phyloP scores from a whole-genome alignment of 2,329 filamentous ascomycete genomes.

The Epichloe festucae region DNA sequence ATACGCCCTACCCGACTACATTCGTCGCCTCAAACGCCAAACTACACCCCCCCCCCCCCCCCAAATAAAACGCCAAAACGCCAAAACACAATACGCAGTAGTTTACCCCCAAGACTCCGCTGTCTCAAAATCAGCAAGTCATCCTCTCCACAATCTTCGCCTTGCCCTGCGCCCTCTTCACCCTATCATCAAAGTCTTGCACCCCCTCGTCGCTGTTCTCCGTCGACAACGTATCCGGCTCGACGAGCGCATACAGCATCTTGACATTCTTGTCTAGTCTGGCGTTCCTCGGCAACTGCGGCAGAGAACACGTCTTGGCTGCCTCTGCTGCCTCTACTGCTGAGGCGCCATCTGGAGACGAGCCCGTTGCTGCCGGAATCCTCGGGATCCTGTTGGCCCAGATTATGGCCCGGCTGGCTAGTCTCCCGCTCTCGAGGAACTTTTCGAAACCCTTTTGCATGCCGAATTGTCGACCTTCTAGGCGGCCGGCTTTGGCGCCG shows the following conservation, averaged over 20 bases:
- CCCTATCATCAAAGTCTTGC: conserved; percentile 77
- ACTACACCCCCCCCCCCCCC: too few relatives aligned
- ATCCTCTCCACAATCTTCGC: conserved; percentile 73
- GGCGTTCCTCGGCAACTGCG: conserved; percentile 40
- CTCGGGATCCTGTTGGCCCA: conserved; percentile 60
- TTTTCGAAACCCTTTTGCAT: conserved; percentile 91
- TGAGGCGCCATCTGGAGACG: conserved; percentile 1
- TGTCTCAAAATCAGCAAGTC: conserved; percentile 18
- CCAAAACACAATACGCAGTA: background rate
- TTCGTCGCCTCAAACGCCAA: too few relatives aligned
- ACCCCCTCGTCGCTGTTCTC: conserved; percentile 82
- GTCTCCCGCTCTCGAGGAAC: conserved; percentile 64
- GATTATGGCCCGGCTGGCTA: conserved; percentile 69
- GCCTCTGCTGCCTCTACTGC: background rate
- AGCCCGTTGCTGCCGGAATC: background rate
- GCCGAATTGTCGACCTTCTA: conserved; percentile 83
- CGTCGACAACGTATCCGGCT: conserved; percentile 63
- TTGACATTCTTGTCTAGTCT: conserved; percentile 66
- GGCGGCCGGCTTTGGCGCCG: conserved; percentile 62
- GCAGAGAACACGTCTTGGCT: conserved; percentile 15
- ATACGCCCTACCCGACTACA: too few relatives aligned
- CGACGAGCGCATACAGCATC: conserved; percentile 62
- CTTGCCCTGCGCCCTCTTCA: conserved; percentile 75
- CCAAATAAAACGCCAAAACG: background rate
- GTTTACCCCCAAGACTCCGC: background rate